Evolutionary conservation across 345 rosid genomes (phyloP).

Genomic region (Bruguiera gymnorhiza): DNA sequence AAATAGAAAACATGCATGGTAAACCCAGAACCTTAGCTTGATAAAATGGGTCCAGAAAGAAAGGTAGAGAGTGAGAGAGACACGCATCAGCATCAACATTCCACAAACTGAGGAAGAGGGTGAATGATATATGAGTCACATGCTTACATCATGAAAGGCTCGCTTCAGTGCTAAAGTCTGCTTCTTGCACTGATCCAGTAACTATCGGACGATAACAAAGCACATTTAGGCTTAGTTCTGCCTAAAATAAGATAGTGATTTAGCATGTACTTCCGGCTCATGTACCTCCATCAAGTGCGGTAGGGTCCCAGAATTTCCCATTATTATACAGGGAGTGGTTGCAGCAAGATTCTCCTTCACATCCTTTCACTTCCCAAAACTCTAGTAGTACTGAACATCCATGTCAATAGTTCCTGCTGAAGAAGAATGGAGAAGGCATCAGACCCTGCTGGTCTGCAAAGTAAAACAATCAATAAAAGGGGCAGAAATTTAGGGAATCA

Average conservation of each 20-base stretch:
- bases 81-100: too few relatives aligned
- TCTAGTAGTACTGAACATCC: constrained; percentile 94
- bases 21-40: constrained; percentile 44
- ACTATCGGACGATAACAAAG: constrained; percentile 34
- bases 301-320: constrained; percentile 76
- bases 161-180: constrained; percentile 49
- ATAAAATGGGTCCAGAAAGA: not conserved
- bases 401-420: constrained; percentile 83
- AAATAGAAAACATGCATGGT: too few relatives aligned
- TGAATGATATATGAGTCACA: not conserved
- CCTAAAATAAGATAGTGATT: not conserved
- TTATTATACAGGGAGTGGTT: constrained; percentile 52
- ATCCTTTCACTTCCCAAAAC: constrained; percentile 90
- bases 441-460: too few relatives aligned
- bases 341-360: constrained; percentile 63
- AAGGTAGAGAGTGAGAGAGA: not conserved
- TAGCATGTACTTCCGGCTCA: not conserved
- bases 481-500: too few relatives aligned
- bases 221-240: not conserved
- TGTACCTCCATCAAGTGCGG: constrained; percentile 74
- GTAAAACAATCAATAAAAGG: too few relatives aligned
- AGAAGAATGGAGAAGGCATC: too few relatives aligned
- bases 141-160: constrained; percentile 75
- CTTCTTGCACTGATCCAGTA: constrained; percentile 85
- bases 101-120: not conserved